Base-by-base conservation (phyloP, 2,329 filamentous ascomycete species). In the Aspergillus persii region DNA sequence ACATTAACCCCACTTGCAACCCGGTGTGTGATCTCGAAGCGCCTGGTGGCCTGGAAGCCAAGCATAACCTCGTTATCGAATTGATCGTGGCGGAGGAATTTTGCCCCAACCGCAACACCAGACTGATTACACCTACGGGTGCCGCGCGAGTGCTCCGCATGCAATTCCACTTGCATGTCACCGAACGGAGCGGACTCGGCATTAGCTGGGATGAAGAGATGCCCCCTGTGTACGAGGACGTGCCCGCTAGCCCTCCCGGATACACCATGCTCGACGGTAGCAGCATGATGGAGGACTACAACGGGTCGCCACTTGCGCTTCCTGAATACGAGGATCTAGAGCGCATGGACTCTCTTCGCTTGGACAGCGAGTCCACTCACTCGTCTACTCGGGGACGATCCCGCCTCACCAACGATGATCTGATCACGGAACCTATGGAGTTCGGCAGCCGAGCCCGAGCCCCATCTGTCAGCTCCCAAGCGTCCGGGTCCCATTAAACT, bases 121-220 rank as follows among this genome's bases (percentile, higher is more conserved):
- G 87, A 73, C 81, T 92, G 53, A 84, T 91, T 51, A 93, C 91
- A 0, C 92, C 93, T 53, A 97, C 94, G 0, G 94, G 94, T 61
- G 90, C 92, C 2, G 95, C 94, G 0, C 86, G 94, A 63, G 94
- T 98, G 54, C 81, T 99, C 61, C 86, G 94, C 65, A 97, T 96
- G 84, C 91, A 96, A 74, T 98, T 97, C 80, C 86, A 85, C 68
- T 83, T 95, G 55, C 81, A 87, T 58, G 83, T 98, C 57, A 97
- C 93, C 3, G 90, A 96, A 77, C 86, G 91, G 60, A 85, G 86
- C 23, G 94, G 94, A 18, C 84, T 96, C 72, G 93, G 94, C 53
- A 93, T 99, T 68, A 91, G 90, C 67, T 99, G 95, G 94, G 94
- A 98, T 68, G 94, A 97, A 77, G 94, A 99, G 80, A 88, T 91